A percentile compares a stretch with the other conserved stretches of the same genome.
phyloP scores from a whole-genome alignment of 2,329 filamentous ascomycete species.

The Rosellinia necatrix region DNA sequence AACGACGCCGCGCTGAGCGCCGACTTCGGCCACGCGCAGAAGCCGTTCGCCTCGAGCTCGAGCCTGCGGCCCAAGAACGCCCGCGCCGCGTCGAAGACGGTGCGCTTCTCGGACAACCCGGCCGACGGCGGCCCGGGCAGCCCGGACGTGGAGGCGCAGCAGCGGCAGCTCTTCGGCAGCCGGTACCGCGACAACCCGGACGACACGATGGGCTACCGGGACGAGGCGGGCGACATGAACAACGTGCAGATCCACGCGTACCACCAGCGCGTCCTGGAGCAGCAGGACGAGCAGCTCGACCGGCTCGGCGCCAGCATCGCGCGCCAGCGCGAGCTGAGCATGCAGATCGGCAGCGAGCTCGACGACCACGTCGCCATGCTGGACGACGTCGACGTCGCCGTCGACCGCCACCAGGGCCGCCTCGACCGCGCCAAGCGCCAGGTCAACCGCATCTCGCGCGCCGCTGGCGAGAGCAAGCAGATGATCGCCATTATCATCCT shows the following conservation, averaged over 20 bases:
- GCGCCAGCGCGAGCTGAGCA: constrained; percentile 87
- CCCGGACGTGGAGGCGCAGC: constrained; percentile 50
- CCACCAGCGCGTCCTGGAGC: constrained; percentile 77
- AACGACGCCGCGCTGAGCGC: constrained; percentile 66
- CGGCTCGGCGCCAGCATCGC: constrained; percentile 82
- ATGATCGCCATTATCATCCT: constrained; percentile 80
- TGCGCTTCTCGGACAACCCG: constrained; percentile 79
- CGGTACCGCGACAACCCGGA: constrained; percentile 73
- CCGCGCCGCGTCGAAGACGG: constrained; percentile 65
- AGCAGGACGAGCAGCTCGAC: constrained; percentile 95
- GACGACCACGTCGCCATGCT: constrained; percentile 88
- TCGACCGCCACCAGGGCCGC: constrained; percentile 78
- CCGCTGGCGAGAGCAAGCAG: constrained; percentile 84
- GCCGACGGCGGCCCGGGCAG: constrained; percentile 43
- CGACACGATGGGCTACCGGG: constrained; percentile 60
- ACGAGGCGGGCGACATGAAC: constrained; percentile 64
- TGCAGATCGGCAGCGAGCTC: constrained; percentile 95
- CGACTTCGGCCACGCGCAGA: constrained; percentile 68
- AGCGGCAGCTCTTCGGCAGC: constrained; percentile 52
- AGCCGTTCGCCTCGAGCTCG: constrained; percentile 36
- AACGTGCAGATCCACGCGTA: constrained; percentile 89
- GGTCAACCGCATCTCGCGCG: constrained; percentile 72
- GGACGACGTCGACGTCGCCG: constrained; percentile 83
- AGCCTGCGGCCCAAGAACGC: constrained; percentile 40
- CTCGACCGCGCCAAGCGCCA: constrained; percentile 75